phyloP scores from a whole-genome alignment of 495 filamentous ascomycete species.

The Apiosordaria backusii region DNA sequence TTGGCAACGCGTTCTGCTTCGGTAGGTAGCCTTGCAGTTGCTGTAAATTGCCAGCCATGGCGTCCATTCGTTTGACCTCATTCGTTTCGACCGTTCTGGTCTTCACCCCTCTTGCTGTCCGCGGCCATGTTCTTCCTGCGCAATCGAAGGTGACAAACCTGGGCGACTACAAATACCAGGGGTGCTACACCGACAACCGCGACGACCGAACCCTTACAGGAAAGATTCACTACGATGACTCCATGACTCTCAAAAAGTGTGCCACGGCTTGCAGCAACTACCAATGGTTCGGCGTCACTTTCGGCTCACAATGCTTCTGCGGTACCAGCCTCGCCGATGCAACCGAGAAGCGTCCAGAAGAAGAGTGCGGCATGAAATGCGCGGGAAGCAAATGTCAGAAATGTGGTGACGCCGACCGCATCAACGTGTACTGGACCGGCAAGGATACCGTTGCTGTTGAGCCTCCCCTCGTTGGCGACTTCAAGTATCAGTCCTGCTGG shows the following conservation, averaged over 20 bases:
- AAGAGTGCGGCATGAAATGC: slow-evolving; percentile 15
- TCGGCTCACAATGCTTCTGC: slow-evolving; percentile 19
- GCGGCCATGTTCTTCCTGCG: too few species aligned
- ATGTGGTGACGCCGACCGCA: slow-evolving; percentile 17
- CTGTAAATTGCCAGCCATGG: too few species aligned
- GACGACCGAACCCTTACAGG: background rate
- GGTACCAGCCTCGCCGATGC: slow-evolving; percentile 4
- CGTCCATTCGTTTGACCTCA: too few species aligned
- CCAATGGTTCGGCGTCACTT: slow-evolving; percentile 18
- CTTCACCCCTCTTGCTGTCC: too few species aligned
- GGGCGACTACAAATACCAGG: slow-evolving; percentile 14
- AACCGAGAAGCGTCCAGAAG: background rate
- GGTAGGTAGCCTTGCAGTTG: too few species aligned
- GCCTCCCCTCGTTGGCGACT: slow-evolving; percentile 30
- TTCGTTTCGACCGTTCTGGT: too few species aligned
- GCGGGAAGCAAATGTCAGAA: background rate
- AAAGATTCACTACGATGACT: background rate
- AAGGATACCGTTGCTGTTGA: slow-evolving; percentile 7
- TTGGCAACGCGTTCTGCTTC: too few species aligned
- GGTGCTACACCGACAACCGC: slow-evolving; percentile 14
- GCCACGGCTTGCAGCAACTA: slow-evolving; percentile 17
- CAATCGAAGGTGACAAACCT: background rate
- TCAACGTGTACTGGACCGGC: slow-evolving; percentile 24
- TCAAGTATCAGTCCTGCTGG: slow-evolving; percentile 35
- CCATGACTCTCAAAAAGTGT: slow-evolving; percentile 32